Percentiles rank a stretch among this genome's conserved stretches.
These are phyloP conservation scores for Hemerocallis citrina DNA, from an alignment of 106 monocot species.

Conservation along the genomic window DNA sequence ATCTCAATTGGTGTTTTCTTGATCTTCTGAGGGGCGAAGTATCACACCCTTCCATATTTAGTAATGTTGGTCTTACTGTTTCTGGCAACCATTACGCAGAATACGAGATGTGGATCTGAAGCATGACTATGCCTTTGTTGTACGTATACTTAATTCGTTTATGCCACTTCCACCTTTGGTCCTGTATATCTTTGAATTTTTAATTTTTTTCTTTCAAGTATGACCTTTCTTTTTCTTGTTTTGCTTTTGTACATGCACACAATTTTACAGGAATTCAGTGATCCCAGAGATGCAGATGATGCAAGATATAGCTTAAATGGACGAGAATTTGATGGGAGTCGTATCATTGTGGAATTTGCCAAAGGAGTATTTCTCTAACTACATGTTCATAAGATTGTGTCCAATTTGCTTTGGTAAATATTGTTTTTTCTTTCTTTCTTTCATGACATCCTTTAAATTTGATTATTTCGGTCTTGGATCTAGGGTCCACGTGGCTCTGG, in stretches of 20 bases:
- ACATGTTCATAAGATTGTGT: neutral
- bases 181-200: neutral
- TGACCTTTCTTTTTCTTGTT: neutral
- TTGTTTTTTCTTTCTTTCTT: neutral
- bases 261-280: conserved; percentile 68
- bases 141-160: conserved; percentile 33
- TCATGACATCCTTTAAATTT: neutral
- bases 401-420: neutral
- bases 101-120: conserved; percentile 99
- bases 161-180: neutral
- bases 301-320: conserved; percentile 82
- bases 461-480: too few species aligned
- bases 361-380: conserved; percentile 47
- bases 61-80: conserved; percentile 92
- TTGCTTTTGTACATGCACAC: conserved; percentile 10
- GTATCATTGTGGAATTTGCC: conserved; percentile 85
- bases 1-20: conserved; percentile 65
- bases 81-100: conserved; percentile 96
- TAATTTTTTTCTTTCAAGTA: too few species aligned
- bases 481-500: conserved; percentile 69
- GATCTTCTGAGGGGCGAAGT: conserved; percentile 66
- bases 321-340: conserved; percentile 84
- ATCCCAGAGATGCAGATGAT: conserved; percentile 96
- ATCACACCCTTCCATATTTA: conserved; percentile 52
- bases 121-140: conserved; percentile 97